These are phyloP conservation scores for Elsinoe fawcettii DNA, from an alignment of 2,329 filamentous ascomycete species.

Conservation along the genomic window DNA sequence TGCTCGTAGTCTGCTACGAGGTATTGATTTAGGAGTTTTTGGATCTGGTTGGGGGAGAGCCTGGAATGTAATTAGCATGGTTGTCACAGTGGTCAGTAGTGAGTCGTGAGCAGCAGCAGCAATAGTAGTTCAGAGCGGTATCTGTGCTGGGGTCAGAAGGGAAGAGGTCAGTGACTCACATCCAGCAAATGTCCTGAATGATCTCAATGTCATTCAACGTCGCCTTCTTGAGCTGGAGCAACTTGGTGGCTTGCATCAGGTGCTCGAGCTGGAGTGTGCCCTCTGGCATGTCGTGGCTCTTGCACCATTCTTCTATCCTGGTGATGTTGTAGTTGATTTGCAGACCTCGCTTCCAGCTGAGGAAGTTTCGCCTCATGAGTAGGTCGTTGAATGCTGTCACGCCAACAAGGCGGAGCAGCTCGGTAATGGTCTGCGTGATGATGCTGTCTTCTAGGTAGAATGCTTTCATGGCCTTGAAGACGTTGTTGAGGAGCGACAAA, in stretches of 20 bases:
- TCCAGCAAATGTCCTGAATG: constrained; percentile 99
- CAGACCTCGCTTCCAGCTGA: constrained; percentile 97
- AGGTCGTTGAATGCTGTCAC: constrained; percentile 98
- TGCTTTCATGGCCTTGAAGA: constrained; percentile 97
- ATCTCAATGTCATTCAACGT: constrained; percentile 99
- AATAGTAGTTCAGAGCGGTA: constrained; percentile 4
- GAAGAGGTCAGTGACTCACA: constrained; percentile 55
- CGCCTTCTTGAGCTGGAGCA: constrained; percentile 96
- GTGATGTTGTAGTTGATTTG: constrained; percentile 99
- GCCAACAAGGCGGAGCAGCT: constrained; percentile 84
- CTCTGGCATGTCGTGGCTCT: constrained; percentile 99
- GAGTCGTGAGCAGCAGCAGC: constrained; percentile 10
- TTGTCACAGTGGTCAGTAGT: not conserved
- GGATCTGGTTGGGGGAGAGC: constrained; percentile 97
- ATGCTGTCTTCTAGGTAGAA: constrained; percentile 96
- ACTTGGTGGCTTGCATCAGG: constrained; percentile 98
- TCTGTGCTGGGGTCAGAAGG: not conserved
- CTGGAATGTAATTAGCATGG: constrained; percentile 36
- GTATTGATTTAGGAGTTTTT: constrained; percentile 97
- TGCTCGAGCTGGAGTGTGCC: constrained; percentile 96
- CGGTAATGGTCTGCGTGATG: constrained; percentile 89
- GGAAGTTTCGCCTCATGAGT: constrained; percentile 94
- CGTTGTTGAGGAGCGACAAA: constrained; percentile 88
- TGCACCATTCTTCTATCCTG: constrained; percentile 98
- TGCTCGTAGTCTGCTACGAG: constrained; percentile 98